Conservation (phyloP, 2,329 filamentous ascomycete genomes). For the Metarhizium album region DNA sequence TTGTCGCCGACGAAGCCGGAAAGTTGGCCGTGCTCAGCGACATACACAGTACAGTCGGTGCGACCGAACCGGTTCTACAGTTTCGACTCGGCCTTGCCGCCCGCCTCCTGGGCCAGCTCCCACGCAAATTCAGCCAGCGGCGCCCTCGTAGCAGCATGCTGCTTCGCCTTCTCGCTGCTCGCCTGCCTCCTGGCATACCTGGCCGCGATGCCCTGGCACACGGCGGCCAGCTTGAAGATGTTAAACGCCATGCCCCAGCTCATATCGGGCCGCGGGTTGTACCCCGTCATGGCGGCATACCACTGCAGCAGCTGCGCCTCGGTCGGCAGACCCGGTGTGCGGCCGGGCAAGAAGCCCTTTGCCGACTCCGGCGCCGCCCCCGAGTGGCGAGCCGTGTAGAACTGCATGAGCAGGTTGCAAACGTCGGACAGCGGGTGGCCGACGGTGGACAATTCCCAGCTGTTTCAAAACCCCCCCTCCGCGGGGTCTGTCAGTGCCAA, state of each 20-base stretch:
- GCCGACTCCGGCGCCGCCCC: constrained; percentile 18
- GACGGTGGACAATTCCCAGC: constrained; percentile 96
- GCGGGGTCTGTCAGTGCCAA: neutral
- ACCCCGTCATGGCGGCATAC: constrained; percentile 47
- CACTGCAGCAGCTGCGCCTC: constrained; percentile 30
- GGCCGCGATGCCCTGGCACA: constrained; percentile 84
- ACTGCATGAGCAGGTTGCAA: constrained; percentile 55
- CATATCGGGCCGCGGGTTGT: constrained; percentile 53
- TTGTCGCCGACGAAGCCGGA: too few species aligned
- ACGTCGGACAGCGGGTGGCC: constrained; percentile 93
- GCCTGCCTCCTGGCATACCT: constrained; percentile 77
- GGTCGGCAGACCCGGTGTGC: constrained; percentile 51
- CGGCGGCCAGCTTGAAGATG: constrained; percentile 49
- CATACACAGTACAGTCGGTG: too few species aligned
- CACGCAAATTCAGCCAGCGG: constrained; percentile 73
- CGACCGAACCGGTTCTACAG: constrained; percentile 14
- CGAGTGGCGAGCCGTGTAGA: constrained; percentile 23
- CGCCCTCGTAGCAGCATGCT: constrained; percentile 57
- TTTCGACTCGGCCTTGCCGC: constrained; percentile 14
- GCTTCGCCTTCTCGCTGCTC: constrained; percentile 69
- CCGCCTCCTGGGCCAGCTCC: constrained; percentile 49
- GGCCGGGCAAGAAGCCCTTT: constrained; percentile 48
- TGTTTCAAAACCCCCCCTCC: constrained; percentile 18
- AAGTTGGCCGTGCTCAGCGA: too few species aligned
- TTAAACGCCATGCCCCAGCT: constrained; percentile 52